A percentile compares a stretch with the other conserved stretches of the same genome.
phyloP scores from a whole-genome alignment of 371 early-diverging fungal genomes.

The Rhizopus sp. region DNA sequence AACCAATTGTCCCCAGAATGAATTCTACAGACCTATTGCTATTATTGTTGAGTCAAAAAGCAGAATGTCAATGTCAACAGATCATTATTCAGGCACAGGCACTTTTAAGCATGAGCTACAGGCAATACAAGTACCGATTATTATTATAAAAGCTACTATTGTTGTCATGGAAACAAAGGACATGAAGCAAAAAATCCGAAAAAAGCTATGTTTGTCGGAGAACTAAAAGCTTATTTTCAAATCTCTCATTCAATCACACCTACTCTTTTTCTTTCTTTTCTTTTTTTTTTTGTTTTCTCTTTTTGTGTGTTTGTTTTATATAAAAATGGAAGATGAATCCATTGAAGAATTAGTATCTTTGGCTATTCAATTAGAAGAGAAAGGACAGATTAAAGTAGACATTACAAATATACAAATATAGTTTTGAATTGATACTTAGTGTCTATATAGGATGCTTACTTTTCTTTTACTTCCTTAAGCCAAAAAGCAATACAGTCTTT shows the following conservation, averaged over 20 bases:
- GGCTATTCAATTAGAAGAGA: slow-evolving; percentile 38
- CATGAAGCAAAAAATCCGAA: no score
- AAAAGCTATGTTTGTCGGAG: no score
- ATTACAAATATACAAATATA: not conserved
- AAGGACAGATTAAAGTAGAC: slow-evolving; percentile 42
- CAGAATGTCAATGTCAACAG: slow-evolving; percentile 9
- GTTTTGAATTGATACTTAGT: not conserved
- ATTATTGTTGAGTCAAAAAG: slow-evolving; percentile 18
- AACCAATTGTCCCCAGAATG: slow-evolving; percentile 1
- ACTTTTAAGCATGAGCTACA: slow-evolving; percentile 20
- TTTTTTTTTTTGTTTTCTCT: not conserved
- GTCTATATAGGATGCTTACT: slow-evolving; percentile 43
- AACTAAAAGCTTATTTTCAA: no score
- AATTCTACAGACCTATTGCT: slow-evolving; percentile 20
- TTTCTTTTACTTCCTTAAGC: slow-evolving; percentile 32
- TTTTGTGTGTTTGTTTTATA: not conserved
- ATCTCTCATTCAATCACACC: no score
- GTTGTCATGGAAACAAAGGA: no score
- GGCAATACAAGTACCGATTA: slow-evolving; percentile 11
- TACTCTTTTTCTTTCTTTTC: no score
- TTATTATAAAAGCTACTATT: slow-evolving; percentile 14
- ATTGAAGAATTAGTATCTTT: slow-evolving; percentile 34
- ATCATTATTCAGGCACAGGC: slow-evolving; percentile 22
- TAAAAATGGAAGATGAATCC: slow-evolving; percentile 38
- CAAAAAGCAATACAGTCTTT: slow-evolving; percentile 38